A percentile compares a stretch with the other conserved stretches of the same genome.
Conservation (phyloP, 495 filamentous ascomycete genomes). For the Acidomyces sp. region DNA sequence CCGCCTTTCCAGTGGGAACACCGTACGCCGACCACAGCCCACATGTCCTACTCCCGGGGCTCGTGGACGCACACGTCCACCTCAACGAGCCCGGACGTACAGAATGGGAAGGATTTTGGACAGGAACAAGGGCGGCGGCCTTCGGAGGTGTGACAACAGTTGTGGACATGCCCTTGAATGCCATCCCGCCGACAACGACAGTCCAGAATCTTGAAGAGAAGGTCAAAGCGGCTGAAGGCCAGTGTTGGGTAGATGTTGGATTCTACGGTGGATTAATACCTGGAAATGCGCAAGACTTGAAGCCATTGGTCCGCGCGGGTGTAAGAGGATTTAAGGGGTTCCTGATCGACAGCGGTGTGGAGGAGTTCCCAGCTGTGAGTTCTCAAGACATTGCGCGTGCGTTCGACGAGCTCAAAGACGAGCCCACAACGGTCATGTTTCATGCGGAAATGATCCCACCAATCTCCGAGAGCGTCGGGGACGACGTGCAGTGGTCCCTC, state of each 20-base stretch:
- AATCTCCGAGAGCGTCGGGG: constrained; percentile 65
- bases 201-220: constrained; percentile 71
- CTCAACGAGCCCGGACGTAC: constrained; percentile 94
- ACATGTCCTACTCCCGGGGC: constrained; percentile 73
- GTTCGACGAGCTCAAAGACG: constrained; percentile 63
- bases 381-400: constrained; percentile 63
- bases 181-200: constrained; percentile 92
- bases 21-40: constrained; percentile 77
- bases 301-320: constrained; percentile 67
- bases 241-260: constrained; percentile 98
- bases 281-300: constrained; percentile 69
- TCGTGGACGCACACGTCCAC: constrained; percentile 96
- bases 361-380: constrained; percentile 87
- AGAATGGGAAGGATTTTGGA: constrained; percentile 97
- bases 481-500: constrained; percentile 56
- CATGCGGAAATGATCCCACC: constrained; percentile 97
- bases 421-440: constrained; percentile 88
- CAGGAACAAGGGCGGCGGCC: constrained; percentile 83
- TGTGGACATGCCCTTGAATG: constrained; percentile 95
- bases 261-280: constrained; percentile 96
- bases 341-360: constrained; percentile 89
- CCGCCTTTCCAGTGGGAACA: constrained; percentile 57
- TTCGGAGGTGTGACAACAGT: constrained; percentile 97
- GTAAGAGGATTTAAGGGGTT: constrained; percentile 97
- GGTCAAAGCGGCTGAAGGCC: constrained; percentile 65